phyloP scores from a whole-genome alignment of 108 stramenopile species.

The Cyclostephanos invisitatus region DNA sequence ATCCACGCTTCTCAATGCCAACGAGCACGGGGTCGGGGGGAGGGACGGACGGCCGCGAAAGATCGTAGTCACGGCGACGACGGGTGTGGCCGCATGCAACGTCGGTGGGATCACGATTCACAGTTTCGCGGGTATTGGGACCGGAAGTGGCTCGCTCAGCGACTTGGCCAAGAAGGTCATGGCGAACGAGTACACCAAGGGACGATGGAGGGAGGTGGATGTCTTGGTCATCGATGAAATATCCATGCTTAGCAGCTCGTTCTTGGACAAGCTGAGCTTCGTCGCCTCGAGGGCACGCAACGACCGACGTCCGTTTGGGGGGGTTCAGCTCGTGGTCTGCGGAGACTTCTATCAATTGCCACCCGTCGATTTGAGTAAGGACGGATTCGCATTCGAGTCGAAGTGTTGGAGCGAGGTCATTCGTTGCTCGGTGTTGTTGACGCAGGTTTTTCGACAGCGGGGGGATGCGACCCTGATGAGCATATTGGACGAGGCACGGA shows the following conservation, averaged over 20 bases:
- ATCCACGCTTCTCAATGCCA: constrained; percentile 30
- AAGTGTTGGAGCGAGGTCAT: constrained; percentile 57
- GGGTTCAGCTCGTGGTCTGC: constrained; percentile 88
- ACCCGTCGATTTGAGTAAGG: constrained; percentile 55
- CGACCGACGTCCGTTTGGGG: constrained; percentile 80
- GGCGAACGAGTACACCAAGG: constrained; percentile 47
- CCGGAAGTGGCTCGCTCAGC: constrained; percentile 29
- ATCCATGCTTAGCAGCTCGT: constrained; percentile 72
- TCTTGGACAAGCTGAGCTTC: constrained; percentile 76
- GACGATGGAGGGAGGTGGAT: constrained; percentile 58
- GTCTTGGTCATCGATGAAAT: constrained; percentile 83
- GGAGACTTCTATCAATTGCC: constrained; percentile 94
- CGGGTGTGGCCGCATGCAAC: constrained; percentile 58
- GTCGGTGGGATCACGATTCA: constrained; percentile 75
- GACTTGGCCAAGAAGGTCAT: constrained; percentile 45
- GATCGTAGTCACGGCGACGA: constrained; percentile 63
- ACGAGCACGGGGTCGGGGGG: constrained; percentile 21
- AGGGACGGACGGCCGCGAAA: constrained; percentile 27
- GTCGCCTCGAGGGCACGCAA: constrained; percentile 57
- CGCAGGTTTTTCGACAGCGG: constrained; percentile 80
- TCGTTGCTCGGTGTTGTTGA: constrained; percentile 48
- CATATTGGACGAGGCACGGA: constrained; percentile 76
- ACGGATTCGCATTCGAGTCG: constrained; percentile 69
- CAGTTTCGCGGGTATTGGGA: constrained; percentile 72
- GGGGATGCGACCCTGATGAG: constrained; percentile 64